Evolutionary conservation across 2,329 filamentous ascomycete species (phyloP).

Genomic region (Sclerotinia spermophila): DNA sequence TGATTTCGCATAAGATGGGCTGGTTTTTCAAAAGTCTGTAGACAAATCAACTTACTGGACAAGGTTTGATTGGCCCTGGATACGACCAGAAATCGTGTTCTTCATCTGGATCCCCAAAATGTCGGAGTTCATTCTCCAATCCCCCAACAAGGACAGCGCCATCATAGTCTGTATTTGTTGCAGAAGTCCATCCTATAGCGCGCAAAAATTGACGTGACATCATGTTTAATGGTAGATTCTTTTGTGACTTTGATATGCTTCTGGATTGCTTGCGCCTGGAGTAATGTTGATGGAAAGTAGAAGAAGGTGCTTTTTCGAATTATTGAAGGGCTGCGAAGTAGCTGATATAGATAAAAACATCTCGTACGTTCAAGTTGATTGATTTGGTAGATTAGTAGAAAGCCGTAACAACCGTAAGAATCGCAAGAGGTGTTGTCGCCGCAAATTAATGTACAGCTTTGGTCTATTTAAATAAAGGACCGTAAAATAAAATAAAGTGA

Average conservation of each 20-base stretch:
- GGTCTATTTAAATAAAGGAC: too few species aligned
- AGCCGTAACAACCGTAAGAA: neutral
- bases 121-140: constrained; percentile 2
- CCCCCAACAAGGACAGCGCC: constrained; percentile 9
- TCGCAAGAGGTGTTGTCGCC: too few species aligned
- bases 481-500: neutral
- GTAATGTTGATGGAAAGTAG: neutral
- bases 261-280: neutral
- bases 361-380: neutral
- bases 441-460: too few species aligned
- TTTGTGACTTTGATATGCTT: neutral
- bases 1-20: too few species aligned
- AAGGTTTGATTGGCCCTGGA: neutral
- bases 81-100: neutral
- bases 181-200: neutral
- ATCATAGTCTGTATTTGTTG: constrained; percentile 1
- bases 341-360: neutral
- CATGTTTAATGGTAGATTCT: neutral
- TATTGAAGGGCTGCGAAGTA: neutral
- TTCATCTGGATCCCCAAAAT: constrained; percentile 9
- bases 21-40: neutral
- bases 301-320: neutral
- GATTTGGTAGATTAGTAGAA: neutral
- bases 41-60: neutral
- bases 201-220: neutral